Percentiles rank a stretch among this genome's conserved stretches.
Evolutionary conservation across 164 flowering plant species (phyloP).

Genomic region (Chimonanthus salicifolius): DNA sequence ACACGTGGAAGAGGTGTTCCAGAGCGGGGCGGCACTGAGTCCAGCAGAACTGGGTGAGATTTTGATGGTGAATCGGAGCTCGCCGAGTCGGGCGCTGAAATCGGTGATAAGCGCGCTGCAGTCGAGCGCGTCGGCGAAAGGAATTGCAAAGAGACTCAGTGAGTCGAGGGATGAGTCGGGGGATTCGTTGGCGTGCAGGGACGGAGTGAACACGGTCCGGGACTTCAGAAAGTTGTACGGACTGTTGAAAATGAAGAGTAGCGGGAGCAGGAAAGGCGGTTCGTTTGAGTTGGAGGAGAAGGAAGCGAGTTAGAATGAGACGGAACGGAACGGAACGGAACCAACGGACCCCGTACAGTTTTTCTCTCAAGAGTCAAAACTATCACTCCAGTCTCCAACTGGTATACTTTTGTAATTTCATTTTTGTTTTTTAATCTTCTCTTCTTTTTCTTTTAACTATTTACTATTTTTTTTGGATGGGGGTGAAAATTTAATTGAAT

Average conservation of each 20-base stretch:
- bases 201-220: constrained; percentile 47
- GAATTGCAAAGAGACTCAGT: not conserved
- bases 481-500: no score
- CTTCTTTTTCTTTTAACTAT: no score
- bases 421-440: no score
- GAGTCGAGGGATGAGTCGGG: constrained; percentile 26
- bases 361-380: no score
- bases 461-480: no score
- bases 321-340: not conserved
- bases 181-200: constrained; percentile 31
- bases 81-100: constrained; percentile 82
- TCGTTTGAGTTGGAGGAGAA: not conserved
- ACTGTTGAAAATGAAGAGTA: constrained; percentile 38
- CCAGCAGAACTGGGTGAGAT: constrained; percentile 84
- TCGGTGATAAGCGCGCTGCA: constrained; percentile 64
- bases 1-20: constrained; percentile 74
- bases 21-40: constrained; percentile 49
- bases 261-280: constrained; percentile 5
- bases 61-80: constrained; percentile 64
- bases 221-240: constrained; percentile 67
- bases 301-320: not conserved
- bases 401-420: no score
- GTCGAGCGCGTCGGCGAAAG: constrained; percentile 21
- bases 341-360: no score
- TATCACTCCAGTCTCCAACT: no score